phyloP scores from a whole-genome alignment of 352 stramenopile genomes.

The Hyaloperonospora brassicae region DNA sequence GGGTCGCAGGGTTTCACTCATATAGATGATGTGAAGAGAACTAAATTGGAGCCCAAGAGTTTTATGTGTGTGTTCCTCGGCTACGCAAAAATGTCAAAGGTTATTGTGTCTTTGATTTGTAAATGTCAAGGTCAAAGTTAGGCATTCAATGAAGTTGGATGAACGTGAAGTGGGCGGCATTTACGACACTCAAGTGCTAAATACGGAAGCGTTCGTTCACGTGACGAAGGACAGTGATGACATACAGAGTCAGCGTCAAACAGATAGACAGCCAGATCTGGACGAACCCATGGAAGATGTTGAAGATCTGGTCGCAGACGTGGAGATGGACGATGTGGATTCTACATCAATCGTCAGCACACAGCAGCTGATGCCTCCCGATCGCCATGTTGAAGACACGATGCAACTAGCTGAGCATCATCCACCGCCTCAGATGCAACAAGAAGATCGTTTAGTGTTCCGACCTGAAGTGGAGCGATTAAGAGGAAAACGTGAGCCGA shows the following conservation, averaged over 20 bases:
- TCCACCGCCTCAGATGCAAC: no score
- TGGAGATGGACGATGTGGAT: no score
- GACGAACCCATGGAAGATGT: no score
- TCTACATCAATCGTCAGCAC: no score
- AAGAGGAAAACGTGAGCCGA: no score
- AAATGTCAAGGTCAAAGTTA: conserved; percentile 9
- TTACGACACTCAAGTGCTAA: background rate
- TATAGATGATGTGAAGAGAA: conserved; percentile 17
- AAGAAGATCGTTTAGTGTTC: no score
- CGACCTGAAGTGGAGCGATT: no score
- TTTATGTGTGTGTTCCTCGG: conserved; percentile 22
- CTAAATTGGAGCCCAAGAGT: conserved; percentile 24
- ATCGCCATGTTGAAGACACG: no score
- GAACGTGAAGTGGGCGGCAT: conserved; percentile 11
- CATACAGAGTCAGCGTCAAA: background rate
- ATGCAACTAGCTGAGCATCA: no score
- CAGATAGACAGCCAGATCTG: no score
- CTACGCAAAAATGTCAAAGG: conserved; percentile 16
- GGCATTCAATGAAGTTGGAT: conserved; percentile 11
- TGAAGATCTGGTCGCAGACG: no score
- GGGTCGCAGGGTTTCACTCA: conserved; percentile 20
- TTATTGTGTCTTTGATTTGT: conserved; percentile 19
- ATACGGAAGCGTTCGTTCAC: background rate
- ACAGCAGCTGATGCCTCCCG: no score
- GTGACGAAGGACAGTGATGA: conserved; percentile 5